A percentile compares a stretch with the other conserved stretches of the same genome.
Evolutionary conservation across 495 filamentous ascomycete genomes (phyloP).

Genomic region (Aspergillus avenaceus): DNA sequence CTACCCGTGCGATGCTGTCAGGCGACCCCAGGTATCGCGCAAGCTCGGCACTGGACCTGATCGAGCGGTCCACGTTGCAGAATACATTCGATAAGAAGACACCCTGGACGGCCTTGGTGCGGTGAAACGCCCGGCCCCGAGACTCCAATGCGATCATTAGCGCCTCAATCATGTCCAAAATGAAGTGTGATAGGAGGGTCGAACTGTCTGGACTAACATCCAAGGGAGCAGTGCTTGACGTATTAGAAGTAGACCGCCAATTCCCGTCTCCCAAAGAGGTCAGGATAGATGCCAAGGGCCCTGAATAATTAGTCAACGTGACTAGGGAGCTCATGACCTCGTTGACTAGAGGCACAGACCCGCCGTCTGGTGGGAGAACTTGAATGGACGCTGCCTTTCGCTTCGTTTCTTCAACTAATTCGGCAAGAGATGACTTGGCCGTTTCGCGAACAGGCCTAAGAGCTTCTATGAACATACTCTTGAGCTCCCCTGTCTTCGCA

Average conservation of each 20-base stretch:
- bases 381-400: conserved; percentile 57
- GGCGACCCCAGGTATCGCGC: conserved; percentile 62
- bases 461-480: conserved; percentile 74
- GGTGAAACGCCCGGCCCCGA: conserved; percentile 68
- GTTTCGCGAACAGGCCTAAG: conserved; percentile 88
- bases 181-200: conserved; percentile 85
- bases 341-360: conserved; percentile 68
- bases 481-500: conserved; percentile 77
- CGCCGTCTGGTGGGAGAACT: conserved; percentile 74
- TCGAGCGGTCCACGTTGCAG: conserved; percentile 78
- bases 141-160: conserved; percentile 74
- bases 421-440: conserved; percentile 76
- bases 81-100: conserved; percentile 92
- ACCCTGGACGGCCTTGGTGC: conserved; percentile 72
- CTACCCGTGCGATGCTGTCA: conserved; percentile 60
- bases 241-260: conserved; percentile 60
- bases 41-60: conserved; percentile 72
- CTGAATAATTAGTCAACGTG: conserved; percentile 80
- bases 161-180: conserved; percentile 76
- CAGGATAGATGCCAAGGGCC: conserved; percentile 84
- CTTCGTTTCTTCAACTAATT: conserved; percentile 83
- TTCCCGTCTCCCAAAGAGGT: conserved; percentile 89
- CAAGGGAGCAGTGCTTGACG: conserved; percentile 64
- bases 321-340: conserved; percentile 86
- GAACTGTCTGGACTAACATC: conserved; percentile 88